Conservation (phyloP, 768 basidiomycete genomes). For the Cantharellus anzutake region DNA sequence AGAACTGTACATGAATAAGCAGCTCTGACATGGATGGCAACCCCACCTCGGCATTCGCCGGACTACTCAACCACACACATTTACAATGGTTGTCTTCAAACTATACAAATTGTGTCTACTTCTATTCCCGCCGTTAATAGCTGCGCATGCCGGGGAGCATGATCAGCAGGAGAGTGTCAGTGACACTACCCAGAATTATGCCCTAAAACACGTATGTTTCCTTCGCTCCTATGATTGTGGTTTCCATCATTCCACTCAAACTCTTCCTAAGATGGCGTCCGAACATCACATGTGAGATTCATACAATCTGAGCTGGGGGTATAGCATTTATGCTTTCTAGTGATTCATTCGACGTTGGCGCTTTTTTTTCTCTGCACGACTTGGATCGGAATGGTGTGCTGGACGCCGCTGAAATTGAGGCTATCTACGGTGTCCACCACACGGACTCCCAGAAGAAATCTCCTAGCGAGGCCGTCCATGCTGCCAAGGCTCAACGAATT, state of each 20-base stretch:
- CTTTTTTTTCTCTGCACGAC: slow-evolving; percentile 95
- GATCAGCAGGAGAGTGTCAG: slow-evolving; percentile 16
- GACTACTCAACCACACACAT: no score
- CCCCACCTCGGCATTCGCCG: no score
- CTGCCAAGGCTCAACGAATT: slow-evolving; percentile 64
- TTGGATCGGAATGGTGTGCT: slow-evolving; percentile 75
- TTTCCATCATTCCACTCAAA: slow-evolving; percentile 5
- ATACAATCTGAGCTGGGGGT: slow-evolving; percentile 13
- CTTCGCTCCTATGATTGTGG: slow-evolving; percentile 9
- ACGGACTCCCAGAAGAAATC: slow-evolving; percentile 70
- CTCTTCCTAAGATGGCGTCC: slow-evolving; percentile 46
- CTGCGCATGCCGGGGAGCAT: not conserved
- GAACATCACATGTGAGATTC: slow-evolving; percentile 66
- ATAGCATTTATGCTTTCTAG: slow-evolving; percentile 20
- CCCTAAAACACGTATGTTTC: slow-evolving; percentile 68
- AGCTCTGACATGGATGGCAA: no score
- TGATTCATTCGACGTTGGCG: slow-evolving; percentile 61
- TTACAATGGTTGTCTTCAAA: no score
- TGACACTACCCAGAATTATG: slow-evolving; percentile 67
- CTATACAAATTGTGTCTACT: no score
- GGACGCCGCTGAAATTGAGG: slow-evolving; percentile 79
- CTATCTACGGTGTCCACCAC: slow-evolving; percentile 92
- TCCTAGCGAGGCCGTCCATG: slow-evolving; percentile 63
- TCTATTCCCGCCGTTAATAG: no score
- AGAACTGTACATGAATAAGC: no score